Evolutionary conservation across 2,329 filamentous ascomycete genomes (phyloP), one percentile per base, ranked within the genome.

Genomic region (Alternaria sp.): DNA sequence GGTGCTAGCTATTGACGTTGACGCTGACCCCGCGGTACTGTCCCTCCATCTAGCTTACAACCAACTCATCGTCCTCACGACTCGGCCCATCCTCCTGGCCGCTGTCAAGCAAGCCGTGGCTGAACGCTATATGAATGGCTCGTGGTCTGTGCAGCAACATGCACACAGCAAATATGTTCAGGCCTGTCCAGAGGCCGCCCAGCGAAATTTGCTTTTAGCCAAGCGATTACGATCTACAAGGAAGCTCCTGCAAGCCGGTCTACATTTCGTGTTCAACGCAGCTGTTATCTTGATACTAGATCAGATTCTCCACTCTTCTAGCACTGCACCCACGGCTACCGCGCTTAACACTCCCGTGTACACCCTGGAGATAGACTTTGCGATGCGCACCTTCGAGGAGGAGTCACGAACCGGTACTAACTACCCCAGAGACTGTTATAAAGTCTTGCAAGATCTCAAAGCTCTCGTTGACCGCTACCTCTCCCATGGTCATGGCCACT

Each of bases 251-350:
- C 71, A 73, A 51, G 66, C 71, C 25, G 68, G 68, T 15, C 45
- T 75, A n/a, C 73, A 75, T 32, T 74, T 72, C 40, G 62, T 74
- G 4, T 75, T 75, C 54, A 74, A 74, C 51, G 72, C 72, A 21
- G 65, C 69, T n/a, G 69, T 75, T 17, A 61, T 74, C 36, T 57
- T 74, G 25, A 62, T 75, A 26, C 61, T 75, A 21, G 59, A 69
- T 52, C 70, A 69, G n/a, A 67, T 75, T 19, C 56, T 69, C 23
- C 52, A 57, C 26, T 30, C 19, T 21, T 49, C 45, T 3, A 28
- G 25, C 25, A 28, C 46, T 26, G n/a, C 59, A 4, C 6, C 19
- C 17, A 57, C 45, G 11, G 32, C 45, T 6, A 46, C 51, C 40
- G 21, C 32, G 30, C 26, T 28, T 32, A 49, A 44, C 13, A 43